Conservation (phyloP, 495 filamentous ascomycete species). For the Daldinia caldariorum region DNA sequence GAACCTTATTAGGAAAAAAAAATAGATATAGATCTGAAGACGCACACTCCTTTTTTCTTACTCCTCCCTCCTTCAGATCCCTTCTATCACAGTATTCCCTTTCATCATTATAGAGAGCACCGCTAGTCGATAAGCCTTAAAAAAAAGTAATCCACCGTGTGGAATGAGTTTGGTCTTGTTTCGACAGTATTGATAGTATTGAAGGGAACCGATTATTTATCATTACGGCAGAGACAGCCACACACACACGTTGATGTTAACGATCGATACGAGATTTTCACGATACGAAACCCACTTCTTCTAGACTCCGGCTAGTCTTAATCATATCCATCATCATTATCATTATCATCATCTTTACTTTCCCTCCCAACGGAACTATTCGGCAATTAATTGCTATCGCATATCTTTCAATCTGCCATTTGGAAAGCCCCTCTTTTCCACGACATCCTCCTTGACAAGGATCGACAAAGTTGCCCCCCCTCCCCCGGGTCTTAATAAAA, state of each 20-base stretch:
- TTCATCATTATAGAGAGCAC: constrained; percentile 35
- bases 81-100: constrained; percentile 40
- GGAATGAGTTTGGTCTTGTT: constrained; percentile 39
- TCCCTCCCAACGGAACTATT: constrained; percentile 28
- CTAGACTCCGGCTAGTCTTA: constrained; percentile 41
- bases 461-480: constrained; percentile 35
- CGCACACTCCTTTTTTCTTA: constrained; percentile 30
- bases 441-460: constrained; percentile 41
- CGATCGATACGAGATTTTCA: constrained; percentile 38
- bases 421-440: constrained; percentile 41
- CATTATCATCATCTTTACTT: constrained; percentile 25
- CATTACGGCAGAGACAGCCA: constrained; percentile 39
- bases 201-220: constrained; percentile 42
- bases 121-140: constrained; percentile 17
- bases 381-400: constrained; percentile 40
- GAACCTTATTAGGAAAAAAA: constrained; percentile 36
- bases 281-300: constrained; percentile 40
- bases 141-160: constrained; percentile 36
- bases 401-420: constrained; percentile 35
- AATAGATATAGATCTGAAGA: constrained; percentile 46
- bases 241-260: constrained; percentile 33
- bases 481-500: constrained; percentile 42
- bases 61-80: constrained; percentile 33
- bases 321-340: constrained; percentile 18
- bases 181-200: constrained; percentile 40